Evolutionary conservation across 257 asterid species (phyloP), one percentile per base, ranked within the genome.

Genomic region (Solanum okadae): DNA sequence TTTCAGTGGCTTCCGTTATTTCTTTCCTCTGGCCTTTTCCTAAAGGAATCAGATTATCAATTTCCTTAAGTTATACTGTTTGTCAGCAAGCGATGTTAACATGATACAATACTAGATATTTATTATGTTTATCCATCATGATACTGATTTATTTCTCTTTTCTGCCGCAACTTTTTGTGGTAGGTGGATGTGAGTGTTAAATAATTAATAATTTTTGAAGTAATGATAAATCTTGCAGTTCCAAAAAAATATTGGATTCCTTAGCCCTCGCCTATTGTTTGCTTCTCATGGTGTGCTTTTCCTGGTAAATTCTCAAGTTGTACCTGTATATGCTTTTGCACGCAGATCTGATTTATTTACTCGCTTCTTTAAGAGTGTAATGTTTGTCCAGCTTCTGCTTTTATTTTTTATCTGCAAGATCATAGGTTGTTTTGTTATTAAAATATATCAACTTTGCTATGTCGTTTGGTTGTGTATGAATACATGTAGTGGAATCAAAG

Each of bases 101-200:
- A 16, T 29, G n/a, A 13, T 44, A 44, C 16, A 44, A 44, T 44
- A 44, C 5, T 44, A 44, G 52, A 12, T 44, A 38, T 38, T 7
- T 37, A 37, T 37, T 37, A 37, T 10, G 40, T 37, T n/a, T 42
- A 59, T 31, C 34, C 15, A 29, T 83, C 46, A 11, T 56, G 31
- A 33, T 37, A 49, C 20, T 33, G 59, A 83, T 63, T 4, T 33
- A 25, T 37, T 29, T 75, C n/a, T 18, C 22, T 73, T 77, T 37
- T 77, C 44, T 44, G n/a, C 29, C 16, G 15, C 40, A 42, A 31
- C 44, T 34, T 88, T 87, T 13, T 86, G 85, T 81, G 89, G 38
- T 83, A 63, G 46, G 91, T 61, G 98, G 99, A 86, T 95, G 99
- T 27, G 95, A 93, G 88, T 96, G 99, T 77, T 96, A 88, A 91